Percentiles rank a stretch among this genome's conserved stretches.
Conservation (phyloP, 2,329 filamentous ascomycete species). For the Esteya vermicola region DNA sequence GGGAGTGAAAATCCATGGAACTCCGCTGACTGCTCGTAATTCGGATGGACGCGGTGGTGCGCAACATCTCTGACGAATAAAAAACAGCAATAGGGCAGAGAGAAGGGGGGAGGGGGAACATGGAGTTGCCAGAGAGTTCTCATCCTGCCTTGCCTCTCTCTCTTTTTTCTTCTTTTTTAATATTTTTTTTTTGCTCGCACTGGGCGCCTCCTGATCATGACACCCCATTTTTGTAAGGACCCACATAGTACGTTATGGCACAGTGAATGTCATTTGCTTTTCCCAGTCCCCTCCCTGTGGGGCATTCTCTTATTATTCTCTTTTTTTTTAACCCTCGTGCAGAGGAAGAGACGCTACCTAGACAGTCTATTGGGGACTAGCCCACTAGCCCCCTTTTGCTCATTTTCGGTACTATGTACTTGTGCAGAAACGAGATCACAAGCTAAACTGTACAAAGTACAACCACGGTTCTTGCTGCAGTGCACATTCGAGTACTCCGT, state of each 20-base stretch:
- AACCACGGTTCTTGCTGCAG: no score
- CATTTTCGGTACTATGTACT: slow-evolving; percentile 3
- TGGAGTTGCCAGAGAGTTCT: no score
- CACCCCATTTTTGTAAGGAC: slow-evolving; percentile 1
- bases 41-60: no score
- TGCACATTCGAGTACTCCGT: no score
- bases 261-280: slow-evolving; percentile 8
- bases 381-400: slow-evolving; percentile 8
- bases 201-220: slow-evolving; percentile 6
- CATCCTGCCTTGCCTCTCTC: neutral
- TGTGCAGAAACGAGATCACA: no score
- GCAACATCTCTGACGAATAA: no score
- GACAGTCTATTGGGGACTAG: slow-evolving; percentile 10
- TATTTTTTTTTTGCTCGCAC: slow-evolving; percentile 2
- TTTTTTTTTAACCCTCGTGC: neutral
- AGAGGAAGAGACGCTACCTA: slow-evolving; percentile 8
- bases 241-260: slow-evolving; percentile 5
- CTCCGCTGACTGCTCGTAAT: no score
- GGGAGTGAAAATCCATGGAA: no score
- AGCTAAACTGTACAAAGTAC: no score
- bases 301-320: slow-evolving; percentile 8
- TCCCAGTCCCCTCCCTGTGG: slow-evolving; percentile 1
- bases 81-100: no score
- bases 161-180: neutral
- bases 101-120: no score